phyloP scores from a whole-genome alignment of 202 grass and related monocot genomes.

The Hordeum pubiflorum region DNA sequence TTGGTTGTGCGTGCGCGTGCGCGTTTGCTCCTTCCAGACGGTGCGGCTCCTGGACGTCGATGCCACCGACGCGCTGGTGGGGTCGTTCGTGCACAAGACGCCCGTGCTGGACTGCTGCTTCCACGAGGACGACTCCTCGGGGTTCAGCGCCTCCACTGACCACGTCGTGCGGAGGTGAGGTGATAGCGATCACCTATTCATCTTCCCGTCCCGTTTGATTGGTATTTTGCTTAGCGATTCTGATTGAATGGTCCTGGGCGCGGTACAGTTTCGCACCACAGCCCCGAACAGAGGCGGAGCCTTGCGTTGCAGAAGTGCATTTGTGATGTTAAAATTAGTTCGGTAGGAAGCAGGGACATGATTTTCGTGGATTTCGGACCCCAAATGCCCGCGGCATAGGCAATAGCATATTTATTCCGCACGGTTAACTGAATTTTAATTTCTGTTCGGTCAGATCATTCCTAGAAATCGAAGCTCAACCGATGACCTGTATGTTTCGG shows the following conservation, averaged over 20 bases:
- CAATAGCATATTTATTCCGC: neutral
- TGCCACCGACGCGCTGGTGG: constrained; percentile 35
- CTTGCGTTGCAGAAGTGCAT: neutral
- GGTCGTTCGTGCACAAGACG: constrained; percentile 49
- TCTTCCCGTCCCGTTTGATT: neutral
- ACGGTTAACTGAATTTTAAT: neutral
- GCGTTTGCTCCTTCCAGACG: constrained; percentile 37
- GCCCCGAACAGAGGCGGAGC: neutral
- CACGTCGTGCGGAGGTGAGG: constrained; percentile 50
- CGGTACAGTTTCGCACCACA: neutral
- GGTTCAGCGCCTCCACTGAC: constrained; percentile 53
- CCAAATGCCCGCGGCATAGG: neutral
- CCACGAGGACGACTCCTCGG: constrained; percentile 52
- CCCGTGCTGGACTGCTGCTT: constrained; percentile 89
- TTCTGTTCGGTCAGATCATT: neutral
- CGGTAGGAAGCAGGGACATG: neutral
- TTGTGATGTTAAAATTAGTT: neutral
- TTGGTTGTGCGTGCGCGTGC: neutral
- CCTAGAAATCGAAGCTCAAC: constrained; percentile 3
- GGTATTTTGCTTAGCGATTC: neutral
- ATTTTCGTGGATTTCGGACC: neutral
- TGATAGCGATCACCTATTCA: neutral
- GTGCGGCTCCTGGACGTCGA: constrained; percentile 71
- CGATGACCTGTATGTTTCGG: neutral
- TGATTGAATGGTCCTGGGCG: neutral